phyloP scores from a whole-genome alignment of 192 early-diverging fungal species.

The Chytriomyces sp. region DNA sequence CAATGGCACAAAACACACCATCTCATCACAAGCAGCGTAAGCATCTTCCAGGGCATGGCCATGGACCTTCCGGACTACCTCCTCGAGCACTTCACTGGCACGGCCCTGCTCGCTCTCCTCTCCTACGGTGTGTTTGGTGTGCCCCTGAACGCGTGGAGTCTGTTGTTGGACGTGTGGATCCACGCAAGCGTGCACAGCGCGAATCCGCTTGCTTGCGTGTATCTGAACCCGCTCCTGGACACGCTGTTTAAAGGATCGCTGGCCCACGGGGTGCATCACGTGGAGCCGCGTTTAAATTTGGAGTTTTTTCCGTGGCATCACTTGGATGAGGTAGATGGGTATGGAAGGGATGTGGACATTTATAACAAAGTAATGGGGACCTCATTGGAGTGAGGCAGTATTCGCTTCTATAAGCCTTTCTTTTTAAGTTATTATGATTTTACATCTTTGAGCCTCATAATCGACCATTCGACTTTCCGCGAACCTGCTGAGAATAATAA shows the following conservation, averaged over 20 bases:
- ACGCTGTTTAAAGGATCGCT: background rate
- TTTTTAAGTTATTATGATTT: background rate
- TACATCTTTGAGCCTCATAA: background rate
- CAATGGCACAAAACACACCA: background rate
- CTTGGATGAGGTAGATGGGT: background rate
- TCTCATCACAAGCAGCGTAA: background rate
- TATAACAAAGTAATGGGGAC: background rate
- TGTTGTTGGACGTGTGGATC: background rate
- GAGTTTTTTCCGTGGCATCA: slow-evolving; percentile 1
- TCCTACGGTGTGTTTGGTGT: background rate
- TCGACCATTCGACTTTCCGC: background rate
- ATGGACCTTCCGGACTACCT: background rate
- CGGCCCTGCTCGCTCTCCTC: background rate
- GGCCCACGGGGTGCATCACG: background rate
- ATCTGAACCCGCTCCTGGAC: background rate
- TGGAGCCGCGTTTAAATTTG: background rate
- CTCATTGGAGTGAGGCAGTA: background rate
- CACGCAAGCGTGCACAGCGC: background rate
- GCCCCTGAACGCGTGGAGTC: background rate
- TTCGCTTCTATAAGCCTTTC: too few relatives aligned
- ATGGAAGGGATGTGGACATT: background rate
- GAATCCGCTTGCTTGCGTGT: background rate
- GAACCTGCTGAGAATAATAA: background rate
- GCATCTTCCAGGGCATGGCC: background rate
- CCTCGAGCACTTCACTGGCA: background rate